Evolutionary conservation across 768 basidiomycete genomes (phyloP).

Genomic region (Amyloporia xantha): DNA sequence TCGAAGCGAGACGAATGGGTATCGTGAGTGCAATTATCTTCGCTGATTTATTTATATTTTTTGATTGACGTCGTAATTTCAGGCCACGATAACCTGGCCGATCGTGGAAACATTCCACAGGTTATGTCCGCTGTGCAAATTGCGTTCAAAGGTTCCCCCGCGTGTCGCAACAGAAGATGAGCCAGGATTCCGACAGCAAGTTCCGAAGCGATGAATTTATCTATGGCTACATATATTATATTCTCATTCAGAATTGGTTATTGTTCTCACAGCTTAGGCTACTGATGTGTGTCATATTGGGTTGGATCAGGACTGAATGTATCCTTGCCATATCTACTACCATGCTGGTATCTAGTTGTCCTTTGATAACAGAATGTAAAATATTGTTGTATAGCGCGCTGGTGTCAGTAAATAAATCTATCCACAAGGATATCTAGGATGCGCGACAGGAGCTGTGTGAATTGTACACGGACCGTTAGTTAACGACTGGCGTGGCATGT

Average conservation of each 20-base stretch:
- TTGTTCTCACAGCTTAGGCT: not conserved
- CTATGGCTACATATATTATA: no score
- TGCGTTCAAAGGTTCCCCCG: constrained; percentile 29
- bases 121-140: constrained; percentile 50
- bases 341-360: not conserved
- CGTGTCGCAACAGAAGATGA: constrained; percentile 11
- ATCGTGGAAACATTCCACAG: constrained; percentile 64
- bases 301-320: not conserved
- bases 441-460: no score
- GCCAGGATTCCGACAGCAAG: constrained; percentile 5
- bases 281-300: no score
- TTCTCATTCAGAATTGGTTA: not conserved
- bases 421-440: no score
- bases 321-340: not conserved
- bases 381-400: no score
- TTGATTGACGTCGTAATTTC: constrained; percentile 5
- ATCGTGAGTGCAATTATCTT: constrained; percentile 40
- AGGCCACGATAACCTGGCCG: constrained; percentile 67
- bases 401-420: no score
- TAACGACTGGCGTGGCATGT: no score
- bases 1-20: constrained; percentile 48
- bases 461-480: no score
- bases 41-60: not conserved
- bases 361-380: not conserved
- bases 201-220: not conserved